Conservation (phyloP, 805 yeast species). For the Maudiozyma bulderi region DNA sequence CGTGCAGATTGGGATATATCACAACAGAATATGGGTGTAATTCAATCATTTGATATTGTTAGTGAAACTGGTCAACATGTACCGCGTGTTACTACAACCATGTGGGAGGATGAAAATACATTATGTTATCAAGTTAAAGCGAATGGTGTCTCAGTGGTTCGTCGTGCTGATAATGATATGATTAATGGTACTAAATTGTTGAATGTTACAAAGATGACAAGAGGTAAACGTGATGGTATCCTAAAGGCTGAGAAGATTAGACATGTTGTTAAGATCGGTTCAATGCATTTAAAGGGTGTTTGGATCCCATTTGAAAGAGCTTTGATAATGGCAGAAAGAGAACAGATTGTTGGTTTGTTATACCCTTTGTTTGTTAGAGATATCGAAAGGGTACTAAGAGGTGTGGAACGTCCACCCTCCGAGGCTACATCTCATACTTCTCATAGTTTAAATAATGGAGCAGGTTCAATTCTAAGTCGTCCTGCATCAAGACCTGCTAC, state of each 20-base stretch:
- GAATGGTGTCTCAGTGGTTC: constrained; percentile 66
- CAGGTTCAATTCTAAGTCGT: not conserved
- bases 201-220: constrained; percentile 79
- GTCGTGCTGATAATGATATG: constrained; percentile 80
- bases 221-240: constrained; percentile 81
- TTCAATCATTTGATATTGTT: constrained; percentile 3
- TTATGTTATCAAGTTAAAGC: constrained; percentile 81
- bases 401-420: not conserved
- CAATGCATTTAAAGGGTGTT: constrained; percentile 82
- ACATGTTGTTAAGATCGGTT: constrained; percentile 76
- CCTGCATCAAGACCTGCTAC: not conserved
- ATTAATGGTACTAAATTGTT: constrained; percentile 76
- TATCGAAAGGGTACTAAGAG: constrained; percentile 40
- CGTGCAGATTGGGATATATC: constrained; percentile 1
- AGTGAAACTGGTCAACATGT: not conserved
- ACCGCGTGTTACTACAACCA: constrained; percentile 68
- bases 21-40: constrained; percentile 4
- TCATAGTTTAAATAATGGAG: not conserved
- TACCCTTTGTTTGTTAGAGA: constrained; percentile 68
- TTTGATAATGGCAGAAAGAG: constrained; percentile 68
- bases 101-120: constrained; percentile 86
- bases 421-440: not conserved
- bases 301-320: constrained; percentile 88
- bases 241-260: constrained; percentile 66
- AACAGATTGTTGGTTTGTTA: constrained; percentile 57